Conservation (phyloP, 129 eudicot species). For the Chrysanthemum lavandulifolium region DNA sequence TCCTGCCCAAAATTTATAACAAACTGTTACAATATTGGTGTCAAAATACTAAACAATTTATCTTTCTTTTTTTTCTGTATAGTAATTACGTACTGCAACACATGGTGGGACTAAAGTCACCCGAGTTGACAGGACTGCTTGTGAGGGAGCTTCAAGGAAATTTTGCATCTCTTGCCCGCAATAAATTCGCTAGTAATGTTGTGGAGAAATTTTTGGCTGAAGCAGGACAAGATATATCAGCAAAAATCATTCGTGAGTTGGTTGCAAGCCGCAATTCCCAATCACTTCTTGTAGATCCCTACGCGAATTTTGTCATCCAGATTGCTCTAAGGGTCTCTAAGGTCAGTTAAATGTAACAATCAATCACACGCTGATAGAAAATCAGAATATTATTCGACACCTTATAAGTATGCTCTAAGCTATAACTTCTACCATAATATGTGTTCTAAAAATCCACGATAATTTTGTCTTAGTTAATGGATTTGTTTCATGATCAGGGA, state of each 20-base stretch:
- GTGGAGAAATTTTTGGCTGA: slow-evolving; percentile 60
- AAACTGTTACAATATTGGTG: background rate
- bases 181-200: slow-evolving; percentile 70
- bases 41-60: slow-evolving; percentile 9
- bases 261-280: slow-evolving; percentile 42
- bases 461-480: background rate
- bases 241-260: slow-evolving; percentile 50
- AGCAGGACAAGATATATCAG: slow-evolving; percentile 33
- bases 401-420: too few species aligned
- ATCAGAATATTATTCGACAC: too few species aligned
- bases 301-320: slow-evolving; percentile 72
- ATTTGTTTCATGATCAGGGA: slow-evolving; percentile 37
- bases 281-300: slow-evolving; percentile 59
- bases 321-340: slow-evolving; percentile 48
- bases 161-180: slow-evolving; percentile 48
- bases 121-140: slow-evolving; percentile 39
- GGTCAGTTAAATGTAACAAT: slow-evolving; percentile 35
- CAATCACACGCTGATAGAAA: too few species aligned
- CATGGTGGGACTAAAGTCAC: slow-evolving; percentile 43
- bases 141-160: slow-evolving; percentile 46
- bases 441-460: background rate
- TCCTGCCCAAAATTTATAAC: background rate
- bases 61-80: background rate
- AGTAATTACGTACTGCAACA: slow-evolving; percentile 88
- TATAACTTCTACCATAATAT: too few species aligned